Base-by-base conservation (phyloP, 139 green algal genomes). In the Tetradesmus obliquus region DNA sequence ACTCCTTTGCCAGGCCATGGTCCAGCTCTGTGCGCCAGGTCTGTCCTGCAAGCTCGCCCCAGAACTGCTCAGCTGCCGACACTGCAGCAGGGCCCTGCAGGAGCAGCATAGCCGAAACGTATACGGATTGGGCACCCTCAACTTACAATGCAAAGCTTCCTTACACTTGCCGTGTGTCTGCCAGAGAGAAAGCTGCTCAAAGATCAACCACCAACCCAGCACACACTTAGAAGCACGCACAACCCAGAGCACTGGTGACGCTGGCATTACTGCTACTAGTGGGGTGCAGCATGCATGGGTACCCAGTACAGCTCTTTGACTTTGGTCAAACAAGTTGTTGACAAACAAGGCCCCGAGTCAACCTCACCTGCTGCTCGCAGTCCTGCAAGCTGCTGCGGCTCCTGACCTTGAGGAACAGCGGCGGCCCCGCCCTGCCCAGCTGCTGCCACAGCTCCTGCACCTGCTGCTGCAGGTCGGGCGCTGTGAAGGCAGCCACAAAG, bases 1-100 rank as follows among this genome's bases (percentile, higher is more conserved):
- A 22, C 13, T 62, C 45, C 9, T 51, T 62, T 12, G 51, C 32
- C 10, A 89, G 85, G 62, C 85, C 85, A 32, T 89, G 54, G 85
- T 89, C 62, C 24, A 89, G 53, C 76, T 89, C 85, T 20, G 85
- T 89, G 32, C 85, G 62, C 85, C 85, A 89, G 53, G 45, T 89
- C 53, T 89, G 85, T 45, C 45, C 62, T 9, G 85, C 55, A 13
- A 89, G 20, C 32, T 89, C 85, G 10, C 5, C 20, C 85, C 85
- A 89, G 32, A 89, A 89, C 45, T 20, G 45, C 32, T 88, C 85
- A 66, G 85, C 85, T 66, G 85, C 32, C 51, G 85, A 76, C 45
- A n/a, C 6, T 81, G n/a, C n/a, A 54, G 57, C 57, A n/a, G 84
- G 8, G 12, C 4, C 57, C 84, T 88, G 57, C 57, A 88, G 15